A percentile compares a stretch with the other conserved stretches of the same genome.
phyloP scores from a whole-genome alignment of 2,329 filamentous ascomycete genomes.

The Nemania diffusa region DNA sequence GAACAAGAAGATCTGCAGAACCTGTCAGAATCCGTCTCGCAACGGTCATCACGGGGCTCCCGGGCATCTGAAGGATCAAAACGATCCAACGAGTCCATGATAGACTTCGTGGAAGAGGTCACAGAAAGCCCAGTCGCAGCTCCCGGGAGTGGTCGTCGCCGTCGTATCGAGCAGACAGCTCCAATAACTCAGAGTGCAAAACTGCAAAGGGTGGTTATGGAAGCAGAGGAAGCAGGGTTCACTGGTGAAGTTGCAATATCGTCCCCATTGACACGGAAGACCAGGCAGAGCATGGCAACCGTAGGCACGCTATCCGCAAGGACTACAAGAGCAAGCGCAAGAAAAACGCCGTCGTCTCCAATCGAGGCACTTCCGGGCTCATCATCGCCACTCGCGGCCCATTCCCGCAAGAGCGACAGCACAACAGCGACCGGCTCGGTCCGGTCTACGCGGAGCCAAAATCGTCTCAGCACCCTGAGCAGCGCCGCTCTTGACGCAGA shows the following conservation, averaged over 20 bases:
- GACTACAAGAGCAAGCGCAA: conserved; percentile 44
- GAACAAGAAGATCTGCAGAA: conserved; percentile 35
- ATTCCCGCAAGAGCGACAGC: conserved; percentile 39
- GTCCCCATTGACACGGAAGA: conserved; percentile 59
- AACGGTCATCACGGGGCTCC: conserved; percentile 35
- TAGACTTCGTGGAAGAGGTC: conserved; percentile 55
- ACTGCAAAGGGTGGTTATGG: conserved; percentile 55
- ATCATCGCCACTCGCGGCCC: conserved; percentile 39
- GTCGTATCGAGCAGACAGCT: conserved; percentile 52
- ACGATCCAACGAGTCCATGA: conserved; percentile 33
- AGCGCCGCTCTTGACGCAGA: conserved; percentile 30
- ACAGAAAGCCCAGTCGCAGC: conserved; percentile 65
- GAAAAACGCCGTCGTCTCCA: conserved; percentile 34
- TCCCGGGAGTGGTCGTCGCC: conserved; percentile 65
- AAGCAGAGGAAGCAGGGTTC: conserved; percentile 46
- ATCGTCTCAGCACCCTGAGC: conserved; percentile 38
- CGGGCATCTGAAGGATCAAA: conserved; percentile 39
- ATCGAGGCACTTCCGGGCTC: conserved; percentile 34
- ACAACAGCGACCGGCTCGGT: conserved; percentile 38
- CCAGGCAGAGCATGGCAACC: conserved; percentile 50
- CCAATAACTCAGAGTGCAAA: conserved; percentile 54
- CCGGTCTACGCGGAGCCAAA: conserved; percentile 43
- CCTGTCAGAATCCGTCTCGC: conserved; percentile 35
- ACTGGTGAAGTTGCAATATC: conserved; percentile 49
- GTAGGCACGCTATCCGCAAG: conserved; percentile 44